These are phyloP conservation scores for Mortierella sp. DNA, from an alignment of 371 early-diverging fungal species.

Conservation along the genomic window DNA sequence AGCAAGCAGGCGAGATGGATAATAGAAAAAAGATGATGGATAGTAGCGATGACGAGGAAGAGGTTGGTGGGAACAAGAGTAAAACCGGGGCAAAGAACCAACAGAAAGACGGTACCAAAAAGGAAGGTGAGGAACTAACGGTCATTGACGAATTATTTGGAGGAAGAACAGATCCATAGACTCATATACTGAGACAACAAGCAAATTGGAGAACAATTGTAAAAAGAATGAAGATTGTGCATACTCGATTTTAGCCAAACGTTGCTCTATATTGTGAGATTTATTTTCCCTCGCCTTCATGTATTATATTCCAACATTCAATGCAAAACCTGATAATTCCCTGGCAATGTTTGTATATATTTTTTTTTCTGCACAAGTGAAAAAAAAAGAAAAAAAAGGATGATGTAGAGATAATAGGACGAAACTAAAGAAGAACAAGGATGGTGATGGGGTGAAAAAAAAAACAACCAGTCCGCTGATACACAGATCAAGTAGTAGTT, in stretches of 20 bases:
- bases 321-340: background rate
- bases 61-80: background rate
- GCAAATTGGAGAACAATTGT: no score
- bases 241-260: no score
- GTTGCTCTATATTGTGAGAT: slow-evolving; percentile 6
- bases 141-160: slow-evolving; percentile 54
- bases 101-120: slow-evolving; percentile 6
- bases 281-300: background rate
- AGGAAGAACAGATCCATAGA: slow-evolving; percentile 20
- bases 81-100: background rate
- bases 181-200: background rate
- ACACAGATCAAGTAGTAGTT: background rate
- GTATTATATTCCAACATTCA: background rate
- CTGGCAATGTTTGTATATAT: slow-evolving; percentile 11
- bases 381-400: slow-evolving; percentile 1
- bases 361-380: slow-evolving; percentile 8
- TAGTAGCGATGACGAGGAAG: slow-evolving; percentile 31
- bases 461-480: background rate
- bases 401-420: background rate
- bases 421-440: background rate
- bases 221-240: background rate
- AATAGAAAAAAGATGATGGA: slow-evolving; percentile 41
- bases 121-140: slow-evolving; percentile 10
- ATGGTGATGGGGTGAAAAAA: background rate
- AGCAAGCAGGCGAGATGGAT: slow-evolving; percentile 21